Base-by-base conservation (phyloP, 2,329 filamentous ascomycete genomes). In the Polytolypa hystricis region DNA sequence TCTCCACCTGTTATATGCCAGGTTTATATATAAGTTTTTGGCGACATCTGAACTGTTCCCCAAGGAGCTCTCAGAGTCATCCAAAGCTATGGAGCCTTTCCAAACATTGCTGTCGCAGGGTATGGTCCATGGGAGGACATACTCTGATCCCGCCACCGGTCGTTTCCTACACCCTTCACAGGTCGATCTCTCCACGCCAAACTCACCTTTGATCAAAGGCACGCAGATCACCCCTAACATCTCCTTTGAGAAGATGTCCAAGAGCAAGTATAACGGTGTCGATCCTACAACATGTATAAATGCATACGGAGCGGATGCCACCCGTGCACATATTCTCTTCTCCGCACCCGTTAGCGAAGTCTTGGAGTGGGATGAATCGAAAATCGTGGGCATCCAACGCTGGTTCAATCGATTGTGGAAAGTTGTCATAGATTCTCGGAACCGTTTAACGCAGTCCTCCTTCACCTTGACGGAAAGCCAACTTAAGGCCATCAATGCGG, bases 91-190 rank as follows among this genome's bases (percentile, higher is more conserved):
- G 1, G 86, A 94, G 51, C 86, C 86, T 0, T 93, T 94, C 62
- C 77, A 74, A 48, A 73, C 73, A n/a, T 70, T 94, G 4, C 75
- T 93, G 39, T 84, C 84, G 0, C 86, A 94, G 58, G 86, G 86
- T 11, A 94, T 94, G 86, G 86, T 94, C 0, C 85, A 93, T 48
- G 86, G 86, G 28, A 83, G 78, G 58, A 93, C 86, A 0, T 87
- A 77, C 47, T 75, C 77, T 1, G 77, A 93, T 51, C 82, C 85
- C 0, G 60, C 67, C 0, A 87, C 71, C 3, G 83, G 84, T 9
- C 74, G 75, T 30, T 93, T 93, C 58, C 65, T 94, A 16, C 79
- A 75, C 43, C 81, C 82, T 0, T 70, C 77, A 11, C 84, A 93
- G 55, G 68, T 93, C 10, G 77, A 87, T 44, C 49, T 79, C 4